Evolutionary conservation across 2,329 filamentous ascomycete genomes (phyloP).

Genomic region (Beauveria scarabaeidicola): DNA sequence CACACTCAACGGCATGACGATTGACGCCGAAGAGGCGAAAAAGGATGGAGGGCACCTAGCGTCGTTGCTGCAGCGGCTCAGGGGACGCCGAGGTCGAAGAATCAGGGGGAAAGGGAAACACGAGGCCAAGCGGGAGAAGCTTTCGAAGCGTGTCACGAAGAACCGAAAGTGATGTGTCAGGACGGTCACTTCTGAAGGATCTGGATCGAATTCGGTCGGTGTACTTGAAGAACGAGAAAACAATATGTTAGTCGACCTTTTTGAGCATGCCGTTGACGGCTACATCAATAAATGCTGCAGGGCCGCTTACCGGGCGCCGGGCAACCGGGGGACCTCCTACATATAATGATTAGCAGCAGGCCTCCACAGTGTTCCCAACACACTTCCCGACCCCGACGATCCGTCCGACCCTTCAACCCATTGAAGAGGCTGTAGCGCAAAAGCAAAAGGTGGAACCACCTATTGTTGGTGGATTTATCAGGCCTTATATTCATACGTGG

Average conservation of each 20-base stretch:
- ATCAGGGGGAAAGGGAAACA: conserved; percentile 45
- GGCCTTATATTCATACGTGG: no score
- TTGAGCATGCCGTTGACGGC: background rate
- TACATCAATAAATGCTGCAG: background rate
- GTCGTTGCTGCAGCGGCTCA: conserved; percentile 17
- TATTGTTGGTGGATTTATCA: no score
- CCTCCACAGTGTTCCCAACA: background rate
- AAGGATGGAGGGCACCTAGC: conserved; percentile 16
- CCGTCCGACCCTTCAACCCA: background rate
- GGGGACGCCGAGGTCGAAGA: background rate
- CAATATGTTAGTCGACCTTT: no score
- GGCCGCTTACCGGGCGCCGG: background rate
- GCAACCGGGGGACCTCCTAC: background rate
- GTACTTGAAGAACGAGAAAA: background rate
- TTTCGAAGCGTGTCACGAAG: background rate
- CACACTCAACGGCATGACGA: conserved; percentile 17
- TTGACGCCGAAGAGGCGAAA: conserved; percentile 18
- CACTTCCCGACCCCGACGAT: background rate
- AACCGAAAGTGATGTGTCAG: background rate
- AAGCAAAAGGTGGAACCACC: no score
- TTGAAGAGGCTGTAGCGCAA: no score
- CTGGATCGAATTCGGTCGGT: background rate
- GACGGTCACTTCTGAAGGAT: background rate
- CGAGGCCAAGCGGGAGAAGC: background rate
- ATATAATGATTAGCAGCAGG: background rate